A percentile compares a stretch with the other conserved stretches of the same genome.
These are phyloP conservation scores for Solanum sejunctum DNA, from an alignment of 257 asterid genomes.

Conservation along the genomic window DNA sequence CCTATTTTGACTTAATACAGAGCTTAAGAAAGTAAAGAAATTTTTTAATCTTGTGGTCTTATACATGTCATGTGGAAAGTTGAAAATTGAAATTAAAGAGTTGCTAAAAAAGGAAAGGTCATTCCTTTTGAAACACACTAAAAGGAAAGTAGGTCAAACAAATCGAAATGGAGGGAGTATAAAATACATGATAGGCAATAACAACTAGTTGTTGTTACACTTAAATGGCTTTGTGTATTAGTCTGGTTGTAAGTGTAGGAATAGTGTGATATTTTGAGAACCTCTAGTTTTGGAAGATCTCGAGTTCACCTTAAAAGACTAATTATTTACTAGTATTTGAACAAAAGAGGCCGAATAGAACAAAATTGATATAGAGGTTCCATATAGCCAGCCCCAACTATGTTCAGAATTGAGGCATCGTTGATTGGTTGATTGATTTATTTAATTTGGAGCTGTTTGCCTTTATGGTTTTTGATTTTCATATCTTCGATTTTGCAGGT, in stretches of 20 bases:
- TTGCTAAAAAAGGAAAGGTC: not conserved
- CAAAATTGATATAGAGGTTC: not conserved
- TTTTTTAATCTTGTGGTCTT: not conserved
- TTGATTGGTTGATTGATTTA: not conserved
- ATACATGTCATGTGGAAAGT: not conserved
- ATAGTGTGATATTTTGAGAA: not conserved
- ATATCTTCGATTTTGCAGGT: conserved; percentile 10
- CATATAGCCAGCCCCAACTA: not conserved
- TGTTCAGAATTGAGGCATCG: not conserved
- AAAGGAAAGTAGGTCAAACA: not conserved
- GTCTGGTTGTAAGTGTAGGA: not conserved
- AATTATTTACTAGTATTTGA: not conserved
- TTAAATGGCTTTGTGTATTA: not conserved
- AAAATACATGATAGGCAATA: not conserved
- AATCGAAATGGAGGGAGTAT: not conserved
- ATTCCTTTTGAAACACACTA: not conserved
- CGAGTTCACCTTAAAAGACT: not conserved
- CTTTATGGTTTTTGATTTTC: not conserved
- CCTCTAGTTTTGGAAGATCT: not conserved
- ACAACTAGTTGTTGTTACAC: not conserved
- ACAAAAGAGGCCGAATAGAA: not conserved
- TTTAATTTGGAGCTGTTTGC: not conserved
- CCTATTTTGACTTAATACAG: not conserved
- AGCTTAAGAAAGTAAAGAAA: not conserved
- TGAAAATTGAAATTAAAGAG: not conserved